These are phyloP conservation scores for Hondaea fermentalgiana DNA, from an alignment of 108 stramenopile species.

Conservation along the genomic window DNA sequence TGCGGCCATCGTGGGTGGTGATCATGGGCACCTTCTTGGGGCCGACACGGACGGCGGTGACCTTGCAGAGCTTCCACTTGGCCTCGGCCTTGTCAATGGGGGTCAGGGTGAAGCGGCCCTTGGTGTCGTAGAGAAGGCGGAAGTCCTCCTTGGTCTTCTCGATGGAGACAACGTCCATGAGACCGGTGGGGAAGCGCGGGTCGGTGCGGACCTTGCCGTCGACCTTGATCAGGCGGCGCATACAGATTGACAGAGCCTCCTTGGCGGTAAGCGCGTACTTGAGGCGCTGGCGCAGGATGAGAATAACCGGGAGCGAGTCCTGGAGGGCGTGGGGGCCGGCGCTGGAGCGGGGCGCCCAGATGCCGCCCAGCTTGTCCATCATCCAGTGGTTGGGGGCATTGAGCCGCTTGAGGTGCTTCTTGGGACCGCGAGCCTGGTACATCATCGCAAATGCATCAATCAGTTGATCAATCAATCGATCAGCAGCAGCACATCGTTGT, in stretches of 20 bases:
- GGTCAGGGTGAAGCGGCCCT: slow-evolving; percentile 95
- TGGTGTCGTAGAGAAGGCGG: slow-evolving; percentile 94
- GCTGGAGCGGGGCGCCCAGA: slow-evolving; percentile 85
- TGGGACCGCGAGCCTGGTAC: slow-evolving; percentile 78
- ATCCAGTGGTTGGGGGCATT: slow-evolving; percentile 99
- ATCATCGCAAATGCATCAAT: no score
- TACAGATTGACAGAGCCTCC: slow-evolving; percentile 97
- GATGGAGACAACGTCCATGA: slow-evolving; percentile 95
- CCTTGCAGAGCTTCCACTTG: slow-evolving; percentile 94
- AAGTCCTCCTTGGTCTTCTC: slow-evolving; percentile 89
- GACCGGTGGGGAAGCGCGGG: slow-evolving; percentile 93
- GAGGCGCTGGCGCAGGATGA: slow-evolving; percentile 96
- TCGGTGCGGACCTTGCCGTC: slow-evolving; percentile 79
- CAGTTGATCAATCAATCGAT: no score
- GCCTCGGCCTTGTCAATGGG: slow-evolving; percentile 81
- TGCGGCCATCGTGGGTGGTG: slow-evolving; percentile 99
- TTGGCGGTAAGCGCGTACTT: slow-evolving; percentile 98
- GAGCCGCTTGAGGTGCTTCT: slow-evolving; percentile 99
- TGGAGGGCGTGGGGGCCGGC: slow-evolving; percentile 95
- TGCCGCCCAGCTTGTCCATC: slow-evolving; percentile 96
- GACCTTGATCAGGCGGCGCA: slow-evolving; percentile 86
- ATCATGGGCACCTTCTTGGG: slow-evolving; percentile 89
- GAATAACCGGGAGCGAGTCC: slow-evolving; percentile 85
- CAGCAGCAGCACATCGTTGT: no score
- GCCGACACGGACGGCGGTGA: slow-evolving; percentile 77